Evolutionary conservation across 2,329 filamentous ascomycete species (phyloP).

Genomic region (Hypoxylon sp.): DNA sequence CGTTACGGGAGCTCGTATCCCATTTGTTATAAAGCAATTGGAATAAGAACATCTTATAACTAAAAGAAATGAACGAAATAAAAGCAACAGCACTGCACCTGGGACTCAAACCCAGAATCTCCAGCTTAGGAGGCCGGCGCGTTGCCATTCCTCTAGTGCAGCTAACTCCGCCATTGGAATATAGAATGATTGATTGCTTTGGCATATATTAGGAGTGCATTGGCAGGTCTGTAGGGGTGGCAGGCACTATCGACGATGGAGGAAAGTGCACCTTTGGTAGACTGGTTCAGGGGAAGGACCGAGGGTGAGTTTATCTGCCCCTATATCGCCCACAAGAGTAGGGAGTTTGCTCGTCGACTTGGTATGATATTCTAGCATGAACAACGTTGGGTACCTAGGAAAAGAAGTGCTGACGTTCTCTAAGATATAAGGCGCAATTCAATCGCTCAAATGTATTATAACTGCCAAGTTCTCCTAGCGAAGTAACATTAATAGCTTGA

Average conservation of each 20-base stretch:
- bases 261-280: background rate
- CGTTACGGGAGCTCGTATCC: slow-evolving; percentile 19
- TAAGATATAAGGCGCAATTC: background rate
- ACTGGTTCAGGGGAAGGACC: background rate
- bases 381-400: background rate
- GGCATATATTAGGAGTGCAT: background rate
- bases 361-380: background rate
- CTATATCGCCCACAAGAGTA: background rate
- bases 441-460: too few species aligned
- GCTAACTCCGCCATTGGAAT: background rate
- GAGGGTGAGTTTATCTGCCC: background rate
- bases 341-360: background rate
- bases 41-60: slow-evolving; percentile 2
- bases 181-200: background rate
- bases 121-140: slow-evolving; percentile 4
- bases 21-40: slow-evolving; percentile 32
- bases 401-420: background rate
- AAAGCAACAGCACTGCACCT: background rate
- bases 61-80: background rate
- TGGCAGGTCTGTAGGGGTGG: background rate
- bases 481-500: too few species aligned
- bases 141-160: slow-evolving; percentile 15
- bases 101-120: slow-evolving; percentile 13
- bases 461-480: too few species aligned
- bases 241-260: background rate